Conservation (phyloP, 345 rosid species). For the Sonneratia alba region DNA sequence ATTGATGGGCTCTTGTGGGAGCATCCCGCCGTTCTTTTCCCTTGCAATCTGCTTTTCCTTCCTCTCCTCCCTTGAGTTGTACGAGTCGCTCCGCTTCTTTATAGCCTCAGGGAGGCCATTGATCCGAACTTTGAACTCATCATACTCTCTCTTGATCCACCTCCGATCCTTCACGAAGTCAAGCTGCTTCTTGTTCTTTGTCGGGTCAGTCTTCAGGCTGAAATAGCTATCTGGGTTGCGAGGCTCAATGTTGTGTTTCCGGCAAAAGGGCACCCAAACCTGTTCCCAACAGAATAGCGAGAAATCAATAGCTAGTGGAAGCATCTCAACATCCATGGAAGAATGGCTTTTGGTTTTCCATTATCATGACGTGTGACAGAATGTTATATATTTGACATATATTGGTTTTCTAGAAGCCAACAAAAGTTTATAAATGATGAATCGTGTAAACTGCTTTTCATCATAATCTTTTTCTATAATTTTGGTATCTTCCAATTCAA, state of each 20-base stretch:
- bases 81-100: slow-evolving; percentile 49
- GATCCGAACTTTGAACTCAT: slow-evolving; percentile 90
- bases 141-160: slow-evolving; percentile 95
- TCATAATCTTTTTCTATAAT: no score
- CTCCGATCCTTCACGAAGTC: slow-evolving; percentile 92
- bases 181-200: slow-evolving; percentile 66
- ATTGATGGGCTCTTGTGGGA: slow-evolving; percentile 38
- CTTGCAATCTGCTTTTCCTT: slow-evolving; percentile 47
- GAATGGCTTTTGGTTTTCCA: no score
- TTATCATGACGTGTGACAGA: no score
- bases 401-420: no score
- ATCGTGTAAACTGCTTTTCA: no score
- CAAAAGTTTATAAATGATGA: no score
- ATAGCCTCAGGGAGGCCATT: slow-evolving; percentile 77
- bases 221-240: slow-evolving; percentile 92
- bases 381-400: no score
- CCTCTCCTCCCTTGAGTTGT: slow-evolving; percentile 47
- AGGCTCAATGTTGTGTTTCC: slow-evolving; percentile 86
- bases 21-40: slow-evolving; percentile 44
- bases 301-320: no score
- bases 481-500: no score
- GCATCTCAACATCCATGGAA: no score
- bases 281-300: slow-evolving; percentile 13
- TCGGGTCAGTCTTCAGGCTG: slow-evolving; percentile 56
- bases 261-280: slow-evolving; percentile 92